phyloP scores from a whole-genome alignment of 2,329 filamentous ascomycete species.

The Fusarium albosuccineum region DNA sequence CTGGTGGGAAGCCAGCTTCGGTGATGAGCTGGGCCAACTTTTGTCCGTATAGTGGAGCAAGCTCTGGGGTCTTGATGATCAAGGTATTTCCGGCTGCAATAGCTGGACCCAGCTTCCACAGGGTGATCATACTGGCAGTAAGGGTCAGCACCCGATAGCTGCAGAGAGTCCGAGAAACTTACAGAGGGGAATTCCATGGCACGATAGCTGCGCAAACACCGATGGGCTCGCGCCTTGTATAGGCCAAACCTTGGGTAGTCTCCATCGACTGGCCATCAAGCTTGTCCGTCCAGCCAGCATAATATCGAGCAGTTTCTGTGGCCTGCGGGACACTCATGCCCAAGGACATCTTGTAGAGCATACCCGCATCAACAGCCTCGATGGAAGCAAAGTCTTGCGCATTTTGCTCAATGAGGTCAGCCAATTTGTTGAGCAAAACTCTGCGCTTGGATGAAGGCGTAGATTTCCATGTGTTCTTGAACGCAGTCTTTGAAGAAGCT shows the following conservation, averaged over 20 bases:
- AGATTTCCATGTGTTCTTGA: background rate
- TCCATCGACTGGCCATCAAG: constrained; percentile 13
- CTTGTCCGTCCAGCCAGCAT: constrained; percentile 25
- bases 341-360: constrained; percentile 34
- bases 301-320: constrained; percentile 27
- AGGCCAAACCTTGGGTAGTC: constrained; percentile 3
- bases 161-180: background rate
- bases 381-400: constrained; percentile 49
- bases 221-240: constrained; percentile 69
- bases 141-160: background rate
- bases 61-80: constrained; percentile 73
- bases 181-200: constrained; percentile 78
- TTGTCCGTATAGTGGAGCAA: constrained; percentile 71
- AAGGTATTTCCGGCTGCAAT: constrained; percentile 72
- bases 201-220: constrained; percentile 79
- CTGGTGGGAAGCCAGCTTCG: constrained; percentile 79
- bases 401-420: constrained; percentile 72
- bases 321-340: constrained; percentile 30
- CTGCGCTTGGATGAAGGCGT: background rate
- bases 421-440: constrained; percentile 72
- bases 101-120: constrained; percentile 73
- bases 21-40: constrained; percentile 74
- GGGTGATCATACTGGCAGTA: constrained; percentile 27
- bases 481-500: constrained; percentile 1
- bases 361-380: constrained; percentile 77